Conservation (phyloP, 1,284 basidiomycete species). For the Coniferiporia sulphurascens region DNA sequence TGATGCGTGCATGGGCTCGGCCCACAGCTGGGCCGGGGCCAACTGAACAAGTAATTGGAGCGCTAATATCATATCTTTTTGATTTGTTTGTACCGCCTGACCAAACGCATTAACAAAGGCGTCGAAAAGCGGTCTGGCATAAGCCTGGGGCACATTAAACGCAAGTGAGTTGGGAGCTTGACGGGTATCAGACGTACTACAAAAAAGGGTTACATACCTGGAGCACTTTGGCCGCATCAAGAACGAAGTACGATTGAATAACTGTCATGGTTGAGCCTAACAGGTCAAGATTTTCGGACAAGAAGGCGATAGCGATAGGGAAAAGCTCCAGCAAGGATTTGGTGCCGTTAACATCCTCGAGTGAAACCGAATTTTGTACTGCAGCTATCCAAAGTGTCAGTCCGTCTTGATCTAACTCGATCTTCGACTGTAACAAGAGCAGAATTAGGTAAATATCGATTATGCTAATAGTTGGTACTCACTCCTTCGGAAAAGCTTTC, state of each 20-base stretch:
- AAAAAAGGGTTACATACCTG: constrained; percentile 45
- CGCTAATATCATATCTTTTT: constrained; percentile 51
- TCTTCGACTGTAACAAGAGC: constrained; percentile 45
- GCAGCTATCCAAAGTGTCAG: constrained; percentile 72
- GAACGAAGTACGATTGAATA: constrained; percentile 77
- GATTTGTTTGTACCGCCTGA: constrained; percentile 46
- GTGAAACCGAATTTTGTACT: constrained; percentile 60
- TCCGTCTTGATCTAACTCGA: constrained; percentile 77
- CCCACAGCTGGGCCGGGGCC: constrained; percentile 59
- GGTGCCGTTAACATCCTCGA: constrained; percentile 43
- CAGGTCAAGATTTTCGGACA: constrained; percentile 72
- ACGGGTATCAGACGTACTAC: not conserved
- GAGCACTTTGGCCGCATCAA: constrained; percentile 63
- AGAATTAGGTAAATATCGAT: not conserved
- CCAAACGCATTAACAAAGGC: constrained; percentile 48
- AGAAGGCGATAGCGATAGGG: constrained; percentile 54
- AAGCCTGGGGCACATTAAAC: constrained; percentile 18
- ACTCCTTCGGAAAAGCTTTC: constrained; percentile 70
- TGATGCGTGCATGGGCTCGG: constrained; percentile 61
- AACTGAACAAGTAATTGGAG: constrained; percentile 58
- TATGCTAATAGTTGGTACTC: constrained; percentile 21
- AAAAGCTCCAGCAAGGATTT: constrained; percentile 65
- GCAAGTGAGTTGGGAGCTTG: not conserved
- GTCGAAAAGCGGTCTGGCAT: constrained; percentile 48
- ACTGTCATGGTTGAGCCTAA: constrained; percentile 63